These are phyloP conservation scores for Colletotrichum liriopes DNA, from an alignment of 2,329 filamentous ascomycete species.

Conservation along the genomic window DNA sequence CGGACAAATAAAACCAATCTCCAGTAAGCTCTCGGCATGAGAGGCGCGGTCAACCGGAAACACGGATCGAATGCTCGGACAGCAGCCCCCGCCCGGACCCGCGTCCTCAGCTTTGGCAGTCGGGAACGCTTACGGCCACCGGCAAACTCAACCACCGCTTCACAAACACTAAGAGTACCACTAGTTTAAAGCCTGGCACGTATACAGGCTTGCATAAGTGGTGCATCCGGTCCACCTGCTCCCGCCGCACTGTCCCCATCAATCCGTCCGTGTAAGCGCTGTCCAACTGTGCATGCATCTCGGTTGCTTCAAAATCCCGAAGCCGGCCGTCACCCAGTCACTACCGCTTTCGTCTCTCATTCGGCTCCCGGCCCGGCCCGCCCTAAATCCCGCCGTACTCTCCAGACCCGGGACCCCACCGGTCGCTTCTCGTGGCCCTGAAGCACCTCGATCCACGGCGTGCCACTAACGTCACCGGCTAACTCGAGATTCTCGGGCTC, in stretches of 20 bases:
- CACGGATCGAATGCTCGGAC: neutral
- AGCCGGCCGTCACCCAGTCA: neutral
- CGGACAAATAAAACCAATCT: neutral
- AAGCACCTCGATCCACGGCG: constrained; percentile 74
- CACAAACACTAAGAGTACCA: constrained; percentile 45
- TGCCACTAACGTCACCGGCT: constrained; percentile 48
- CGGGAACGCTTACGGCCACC: neutral
- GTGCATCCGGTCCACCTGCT: no score
- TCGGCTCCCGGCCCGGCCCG: constrained; percentile 47
- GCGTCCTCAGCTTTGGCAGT: neutral
- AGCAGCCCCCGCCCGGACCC: neutral
- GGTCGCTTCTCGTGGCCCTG: constrained; percentile 69
- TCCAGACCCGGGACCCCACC: constrained; percentile 74
- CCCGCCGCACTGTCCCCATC: no score
- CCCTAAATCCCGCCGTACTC: constrained; percentile 75
- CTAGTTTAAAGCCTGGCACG: constrained; percentile 35
- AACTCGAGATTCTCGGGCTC: constrained; percentile 49
- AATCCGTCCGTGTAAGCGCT: constrained; percentile 14
- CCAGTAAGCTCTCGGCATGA: neutral
- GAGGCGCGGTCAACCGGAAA: neutral
- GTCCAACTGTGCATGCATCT: neutral
- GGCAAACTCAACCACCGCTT: neutral
- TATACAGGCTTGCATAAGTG: constrained; percentile 37
- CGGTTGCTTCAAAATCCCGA: neutral
- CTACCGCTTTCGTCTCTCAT: neutral